Evolutionary conservation across 2,329 filamentous ascomycete species (phyloP).

Genomic region (Pyrenochaeta sp.): DNA sequence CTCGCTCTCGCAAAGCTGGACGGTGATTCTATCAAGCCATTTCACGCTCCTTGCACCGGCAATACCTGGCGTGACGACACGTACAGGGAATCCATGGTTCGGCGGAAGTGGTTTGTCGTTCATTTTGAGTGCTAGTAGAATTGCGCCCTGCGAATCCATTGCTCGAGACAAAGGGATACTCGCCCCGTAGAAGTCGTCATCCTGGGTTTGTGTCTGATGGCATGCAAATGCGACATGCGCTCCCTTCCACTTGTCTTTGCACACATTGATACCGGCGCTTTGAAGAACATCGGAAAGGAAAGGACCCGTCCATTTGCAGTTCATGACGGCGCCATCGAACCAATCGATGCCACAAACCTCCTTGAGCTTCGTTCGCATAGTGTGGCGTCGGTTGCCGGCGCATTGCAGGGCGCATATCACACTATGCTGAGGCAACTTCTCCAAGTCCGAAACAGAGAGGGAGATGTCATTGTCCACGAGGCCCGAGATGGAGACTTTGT

Average conservation of each 20-base stretch:
- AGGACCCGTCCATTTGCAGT: slow-evolving; percentile 63
- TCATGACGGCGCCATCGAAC: slow-evolving; percentile 68
- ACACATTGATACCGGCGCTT: slow-evolving; percentile 52
- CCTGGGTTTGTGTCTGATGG: slow-evolving; percentile 60
- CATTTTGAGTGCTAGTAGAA: slow-evolving; percentile 51
- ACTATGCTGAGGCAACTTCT: slow-evolving; percentile 60
- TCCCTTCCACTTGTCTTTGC: slow-evolving; percentile 33
- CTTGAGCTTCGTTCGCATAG: slow-evolving; percentile 66
- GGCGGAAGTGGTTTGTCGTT: slow-evolving; percentile 57
- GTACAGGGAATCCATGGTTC: slow-evolving; percentile 62
- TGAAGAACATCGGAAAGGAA: slow-evolving; percentile 61
- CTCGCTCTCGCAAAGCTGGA: slow-evolving; percentile 58
- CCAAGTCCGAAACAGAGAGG: slow-evolving; percentile 57
- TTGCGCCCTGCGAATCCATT: slow-evolving; percentile 23
- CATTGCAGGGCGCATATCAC: slow-evolving; percentile 67
- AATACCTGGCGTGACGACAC: slow-evolving; percentile 61
- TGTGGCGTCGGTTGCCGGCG: slow-evolving; percentile 67
- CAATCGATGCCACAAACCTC: slow-evolving; percentile 68
- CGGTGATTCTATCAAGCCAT: slow-evolving; percentile 63
- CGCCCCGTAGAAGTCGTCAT: slow-evolving; percentile 66
- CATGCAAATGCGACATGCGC: slow-evolving; percentile 65
- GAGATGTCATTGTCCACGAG: slow-evolving; percentile 54
- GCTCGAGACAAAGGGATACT: slow-evolving; percentile 54
- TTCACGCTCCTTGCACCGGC: slow-evolving; percentile 63
- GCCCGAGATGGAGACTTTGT: slow-evolving; percentile 59